Conservation (phyloP, 2,329 filamentous ascomycete species). For the Elsinoe australis region DNA sequence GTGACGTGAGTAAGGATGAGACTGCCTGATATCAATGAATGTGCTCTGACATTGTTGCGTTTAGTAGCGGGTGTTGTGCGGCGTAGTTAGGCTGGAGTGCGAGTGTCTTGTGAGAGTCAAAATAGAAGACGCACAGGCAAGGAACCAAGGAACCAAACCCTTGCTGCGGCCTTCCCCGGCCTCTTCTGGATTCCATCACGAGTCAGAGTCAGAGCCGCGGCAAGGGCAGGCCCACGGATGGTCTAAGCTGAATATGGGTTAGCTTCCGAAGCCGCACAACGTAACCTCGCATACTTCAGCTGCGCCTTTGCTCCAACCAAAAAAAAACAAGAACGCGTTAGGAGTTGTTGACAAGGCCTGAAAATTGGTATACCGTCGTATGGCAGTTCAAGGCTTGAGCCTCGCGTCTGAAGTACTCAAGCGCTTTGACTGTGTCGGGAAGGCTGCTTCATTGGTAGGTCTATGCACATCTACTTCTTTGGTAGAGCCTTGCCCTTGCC, state of each 20-base stretch:
- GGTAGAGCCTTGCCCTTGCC: conserved; percentile 33
- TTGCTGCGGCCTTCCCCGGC: conserved; percentile 14
- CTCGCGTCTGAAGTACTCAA: neutral
- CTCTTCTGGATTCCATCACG: conserved; percentile 10
- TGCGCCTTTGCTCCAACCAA: too few species aligned
- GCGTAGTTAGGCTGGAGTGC: neutral
- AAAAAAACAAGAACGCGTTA: too few species aligned
- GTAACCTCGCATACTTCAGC: neutral
- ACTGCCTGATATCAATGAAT: conserved; percentile 6
- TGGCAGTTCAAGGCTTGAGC: neutral
- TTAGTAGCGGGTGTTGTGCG: neutral
- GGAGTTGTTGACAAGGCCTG: too few species aligned
- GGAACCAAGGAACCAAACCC: too few species aligned
- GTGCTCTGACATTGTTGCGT: neutral
- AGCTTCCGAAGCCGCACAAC: conserved; percentile 5
- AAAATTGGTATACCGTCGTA: neutral
- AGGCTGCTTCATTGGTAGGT: conserved; percentile 6
- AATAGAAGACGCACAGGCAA: conserved; percentile 4
- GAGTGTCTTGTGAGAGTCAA: neutral
- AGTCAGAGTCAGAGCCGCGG: neutral
- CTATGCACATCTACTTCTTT: conserved; percentile 14
- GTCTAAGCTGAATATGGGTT: neutral
- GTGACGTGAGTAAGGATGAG: conserved; percentile 6
- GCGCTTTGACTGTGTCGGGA: neutral
- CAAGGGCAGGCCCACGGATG: neutral